These are phyloP conservation scores for Juncus inflexus DNA, from an alignment of 176 grass and related monocot species.

Conservation along the genomic window DNA sequence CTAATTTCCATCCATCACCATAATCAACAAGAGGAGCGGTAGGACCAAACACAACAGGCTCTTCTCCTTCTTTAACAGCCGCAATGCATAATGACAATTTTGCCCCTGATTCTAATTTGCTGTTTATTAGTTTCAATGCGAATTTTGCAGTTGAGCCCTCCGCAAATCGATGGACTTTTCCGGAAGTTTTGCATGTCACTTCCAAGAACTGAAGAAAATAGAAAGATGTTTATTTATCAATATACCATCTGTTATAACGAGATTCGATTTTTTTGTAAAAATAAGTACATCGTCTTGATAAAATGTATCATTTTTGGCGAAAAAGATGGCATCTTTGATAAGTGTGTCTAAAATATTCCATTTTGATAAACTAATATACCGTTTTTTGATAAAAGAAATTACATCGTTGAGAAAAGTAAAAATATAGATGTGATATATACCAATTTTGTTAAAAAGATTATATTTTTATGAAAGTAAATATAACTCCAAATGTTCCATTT, in stretches of 20 bases:
- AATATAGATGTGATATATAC: too few species aligned
- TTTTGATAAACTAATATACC: neutral
- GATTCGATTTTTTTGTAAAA: too few species aligned
- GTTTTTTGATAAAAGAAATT: neutral
- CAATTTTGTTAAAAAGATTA: too few species aligned
- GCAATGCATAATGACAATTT: slow-evolving; percentile 65
- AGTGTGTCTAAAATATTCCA: too few species aligned
- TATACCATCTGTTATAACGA: too few species aligned
- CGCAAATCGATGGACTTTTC: slow-evolving; percentile 74
- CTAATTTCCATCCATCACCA: slow-evolving; percentile 68
- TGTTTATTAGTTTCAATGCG: slow-evolving; percentile 63
- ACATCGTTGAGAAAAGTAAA: too few species aligned
- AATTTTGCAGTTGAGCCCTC: slow-evolving; percentile 54
- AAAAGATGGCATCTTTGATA: too few species aligned
- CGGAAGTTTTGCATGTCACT: slow-evolving; percentile 65
- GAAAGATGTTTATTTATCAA: too few species aligned
- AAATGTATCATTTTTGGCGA: too few species aligned
- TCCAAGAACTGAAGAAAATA: slow-evolving; percentile 58
- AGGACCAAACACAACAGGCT: slow-evolving; percentile 73
- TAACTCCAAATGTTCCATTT: too few species aligned
- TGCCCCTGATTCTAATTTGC: slow-evolving; percentile 45
- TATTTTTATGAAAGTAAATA: too few species aligned
- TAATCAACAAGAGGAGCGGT: slow-evolving; percentile 61
- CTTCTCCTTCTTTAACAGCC: slow-evolving; percentile 69
- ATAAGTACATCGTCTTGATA: too few species aligned